Evolutionary conservation across 2,329 filamentous ascomycete species (phyloP), one percentile per base, ranked within the genome.

Genomic region (Ophiocordyceps polyrhachis-furcata): DNA sequence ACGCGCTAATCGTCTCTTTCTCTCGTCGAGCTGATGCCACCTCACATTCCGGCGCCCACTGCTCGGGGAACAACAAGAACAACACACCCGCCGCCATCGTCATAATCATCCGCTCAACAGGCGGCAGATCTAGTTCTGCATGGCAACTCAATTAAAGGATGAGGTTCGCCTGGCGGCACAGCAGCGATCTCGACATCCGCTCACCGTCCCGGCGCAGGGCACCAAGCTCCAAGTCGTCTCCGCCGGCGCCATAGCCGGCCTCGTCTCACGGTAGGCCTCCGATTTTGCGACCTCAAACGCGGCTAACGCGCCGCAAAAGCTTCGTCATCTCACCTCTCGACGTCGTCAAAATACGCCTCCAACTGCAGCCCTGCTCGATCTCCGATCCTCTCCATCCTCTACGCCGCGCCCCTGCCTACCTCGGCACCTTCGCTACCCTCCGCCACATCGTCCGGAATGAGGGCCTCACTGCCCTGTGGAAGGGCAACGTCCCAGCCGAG

Each of bases 331-430:
- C 91, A 17, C 91, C 91, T 44, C 82, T 98, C 52, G 91, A 98
- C 62, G 91, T 98, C 50, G 79, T 96, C 65, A 96, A 98, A 69
- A 98, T 98, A 64, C 84, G 91, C 42, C 79, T 96, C 41, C 91
- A 98, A 61, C 78, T 98, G 17, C 91, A 96, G 62, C 76, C 83
- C 41, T 83, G 93, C 65, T 87, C 85, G 43, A 74, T 84, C 48
- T 81, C 81, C 53, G 81, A 89, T 56, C 82, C 85, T 2, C 62
- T 78, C 11, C 72, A 76, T 41, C 69, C 79, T 40, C 69, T 75
- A 50, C 65, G 65, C 50, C 50, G 65, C 48, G 59, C 68, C 13
- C 62, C 59, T 44, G 67, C 66, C 41, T 84, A 89, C 65, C 85
- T 81, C 57, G 86, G 86, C 52, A 86, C 85, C 1, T 54, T 87